Evolutionary conservation across 306 rosid genomes (phyloP).

Genomic region (Prunus kanzakura): DNA sequence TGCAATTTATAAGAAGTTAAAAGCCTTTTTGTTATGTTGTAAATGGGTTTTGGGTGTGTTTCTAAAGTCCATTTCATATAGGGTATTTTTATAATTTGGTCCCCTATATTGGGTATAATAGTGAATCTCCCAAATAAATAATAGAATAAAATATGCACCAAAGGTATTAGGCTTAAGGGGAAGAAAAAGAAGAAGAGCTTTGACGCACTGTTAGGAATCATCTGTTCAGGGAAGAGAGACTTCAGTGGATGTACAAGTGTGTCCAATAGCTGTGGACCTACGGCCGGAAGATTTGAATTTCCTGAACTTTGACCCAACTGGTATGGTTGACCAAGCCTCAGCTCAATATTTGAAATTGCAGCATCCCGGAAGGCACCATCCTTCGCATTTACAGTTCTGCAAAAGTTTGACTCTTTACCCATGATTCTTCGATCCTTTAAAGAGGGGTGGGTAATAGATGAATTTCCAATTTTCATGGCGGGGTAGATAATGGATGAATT

Average conservation of each 20-base stretch:
- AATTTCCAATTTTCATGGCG: slow-evolving; percentile 32
- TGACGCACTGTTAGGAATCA: slow-evolving; percentile 46
- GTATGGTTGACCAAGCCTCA: slow-evolving; percentile 62
- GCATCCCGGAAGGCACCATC: slow-evolving; percentile 36
- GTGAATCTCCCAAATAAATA: background rate
- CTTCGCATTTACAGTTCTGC: slow-evolving; percentile 24
- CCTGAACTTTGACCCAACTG: slow-evolving; percentile 33
- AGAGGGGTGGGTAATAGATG: slow-evolving; percentile 28
- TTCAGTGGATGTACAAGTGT: slow-evolving; percentile 40
- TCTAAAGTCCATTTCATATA: too few species aligned
- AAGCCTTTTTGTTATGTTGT: too few species aligned
- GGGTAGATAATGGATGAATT: slow-evolving; percentile 23
- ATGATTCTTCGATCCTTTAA: slow-evolving; percentile 35
- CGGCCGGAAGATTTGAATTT: slow-evolving; percentile 33
- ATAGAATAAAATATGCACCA: background rate
- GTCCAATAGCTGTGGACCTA: slow-evolving; percentile 38
- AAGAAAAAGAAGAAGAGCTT: slow-evolving; percentile 15
- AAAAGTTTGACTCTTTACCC: slow-evolving; percentile 36
- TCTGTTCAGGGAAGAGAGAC: slow-evolving; percentile 35
- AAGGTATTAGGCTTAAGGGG: slow-evolving; percentile 13
- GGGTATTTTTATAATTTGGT: too few species aligned
- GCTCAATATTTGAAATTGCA: slow-evolving; percentile 50
- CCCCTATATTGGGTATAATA: too few species aligned
- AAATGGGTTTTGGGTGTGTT: too few species aligned
- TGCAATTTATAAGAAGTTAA: too few species aligned